Evolutionary conservation across 768 basidiomycete genomes (phyloP).

Genomic region (Dacryopinax spathularia): DNA sequence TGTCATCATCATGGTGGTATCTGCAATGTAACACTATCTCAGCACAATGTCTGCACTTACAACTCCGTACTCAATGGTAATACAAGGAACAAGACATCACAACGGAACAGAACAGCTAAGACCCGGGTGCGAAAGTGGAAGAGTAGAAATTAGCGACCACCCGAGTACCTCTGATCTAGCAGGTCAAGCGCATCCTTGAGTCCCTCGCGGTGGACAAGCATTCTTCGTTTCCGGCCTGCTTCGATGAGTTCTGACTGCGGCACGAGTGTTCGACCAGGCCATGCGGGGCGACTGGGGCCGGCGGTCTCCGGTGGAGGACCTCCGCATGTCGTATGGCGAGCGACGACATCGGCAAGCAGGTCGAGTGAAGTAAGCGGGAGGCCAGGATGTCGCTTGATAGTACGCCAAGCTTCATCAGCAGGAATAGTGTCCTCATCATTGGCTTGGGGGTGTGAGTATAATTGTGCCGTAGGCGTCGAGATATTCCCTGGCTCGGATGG

Average conservation of each 20-base stretch:
- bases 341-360: conserved; percentile 78
- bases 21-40: conserved; percentile 2
- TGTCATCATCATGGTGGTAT: conserved; percentile 1
- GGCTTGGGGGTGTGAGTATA: background rate
- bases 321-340: conserved; percentile 61
- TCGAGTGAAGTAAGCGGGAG: conserved; percentile 70
- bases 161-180: conserved; percentile 37
- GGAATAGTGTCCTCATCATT: conserved; percentile 41
- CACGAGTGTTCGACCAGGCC: background rate
- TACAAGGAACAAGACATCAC: background rate
- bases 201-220: conserved; percentile 56
- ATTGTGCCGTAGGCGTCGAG: conserved; percentile 14
- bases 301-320: conserved; percentile 33
- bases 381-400: conserved; percentile 78
- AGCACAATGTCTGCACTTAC: background rate
- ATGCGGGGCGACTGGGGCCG: background rate
- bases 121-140: background rate
- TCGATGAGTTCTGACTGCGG: background rate
- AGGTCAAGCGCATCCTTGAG: conserved; percentile 63
- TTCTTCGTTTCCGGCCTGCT: conserved; percentile 32
- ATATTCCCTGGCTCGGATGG: conserved; percentile 12
- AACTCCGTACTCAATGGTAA: background rate
- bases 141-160: background rate
- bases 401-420: conserved; percentile 70
- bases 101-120: background rate